A percentile compares a stretch with the other conserved stretches of the same genome.
phyloP scores from a whole-genome alignment of 1,139 yeast species.

The Kurtzmaniella quercitrusa region DNA sequence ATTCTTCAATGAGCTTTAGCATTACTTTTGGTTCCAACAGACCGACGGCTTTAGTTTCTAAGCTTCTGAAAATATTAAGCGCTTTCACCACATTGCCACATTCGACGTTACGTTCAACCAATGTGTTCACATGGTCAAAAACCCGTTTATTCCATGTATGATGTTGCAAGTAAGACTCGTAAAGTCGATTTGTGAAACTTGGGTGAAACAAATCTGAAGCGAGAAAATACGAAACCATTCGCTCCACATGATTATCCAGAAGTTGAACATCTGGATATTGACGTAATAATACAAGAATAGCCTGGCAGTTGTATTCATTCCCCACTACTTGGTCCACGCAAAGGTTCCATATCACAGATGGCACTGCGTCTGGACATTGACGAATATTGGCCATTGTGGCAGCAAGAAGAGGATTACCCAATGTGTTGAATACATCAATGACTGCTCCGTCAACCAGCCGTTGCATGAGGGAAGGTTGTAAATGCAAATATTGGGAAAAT shows the following conservation, averaged over 20 bases:
- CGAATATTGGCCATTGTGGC: slow-evolving; percentile 13
- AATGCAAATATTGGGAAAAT: not conserved
- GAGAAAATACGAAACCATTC: slow-evolving; percentile 8
- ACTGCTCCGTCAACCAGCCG: not conserved
- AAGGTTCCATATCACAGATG: slow-evolving; percentile 7
- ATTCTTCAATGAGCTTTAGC: not conserved
- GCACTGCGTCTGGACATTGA: slow-evolving; percentile 8
- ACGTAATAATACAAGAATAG: slow-evolving; percentile 11
- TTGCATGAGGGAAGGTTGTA: not conserved
- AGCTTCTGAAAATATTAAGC: slow-evolving; percentile 1
- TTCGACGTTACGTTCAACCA: slow-evolving; percentile 5
- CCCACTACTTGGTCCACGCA: slow-evolving; percentile 2
- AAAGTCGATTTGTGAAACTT: slow-evolving; percentile 16
- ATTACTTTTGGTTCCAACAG: not conserved
- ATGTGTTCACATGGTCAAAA: not conserved
- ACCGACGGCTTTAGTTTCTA: not conserved
- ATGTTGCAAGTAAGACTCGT: slow-evolving; percentile 9
- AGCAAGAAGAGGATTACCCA: slow-evolving; percentile 24
- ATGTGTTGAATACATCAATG: not conserved
- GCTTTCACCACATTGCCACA: slow-evolving; percentile 6
- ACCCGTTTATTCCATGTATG: slow-evolving; percentile 2
- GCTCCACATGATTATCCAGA: slow-evolving; percentile 4
- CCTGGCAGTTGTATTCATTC: slow-evolving; percentile 7
- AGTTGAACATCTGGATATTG: slow-evolving; percentile 5
- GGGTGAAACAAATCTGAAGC: slow-evolving; percentile 6